A percentile compares a stretch with the other conserved stretches of the same genome.
These are phyloP conservation scores for Nicotiana obtusifolia DNA, from an alignment of 257 asterid genomes.

Conservation along the genomic window DNA sequence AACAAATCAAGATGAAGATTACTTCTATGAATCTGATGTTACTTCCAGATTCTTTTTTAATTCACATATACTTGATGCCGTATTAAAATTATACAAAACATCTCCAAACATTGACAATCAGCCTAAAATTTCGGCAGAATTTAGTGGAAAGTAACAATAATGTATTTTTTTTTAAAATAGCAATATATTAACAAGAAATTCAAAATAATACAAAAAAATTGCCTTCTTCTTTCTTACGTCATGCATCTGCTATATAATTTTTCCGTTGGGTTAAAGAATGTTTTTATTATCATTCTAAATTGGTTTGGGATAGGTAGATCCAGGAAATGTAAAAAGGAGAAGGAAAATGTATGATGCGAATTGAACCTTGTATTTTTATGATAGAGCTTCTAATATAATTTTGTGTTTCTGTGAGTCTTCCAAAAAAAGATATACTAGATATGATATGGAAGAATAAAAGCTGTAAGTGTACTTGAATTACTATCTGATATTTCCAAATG, in stretches of 20 bases:
- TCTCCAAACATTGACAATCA: neutral
- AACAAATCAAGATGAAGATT: neutral
- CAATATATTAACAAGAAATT: neutral
- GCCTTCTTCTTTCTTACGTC: neutral
- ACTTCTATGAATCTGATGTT: neutral
- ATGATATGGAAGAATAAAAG: too few relatives aligned
- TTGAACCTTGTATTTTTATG: too few relatives aligned
- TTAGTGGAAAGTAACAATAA: neutral
- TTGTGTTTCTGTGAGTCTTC: too few relatives aligned
- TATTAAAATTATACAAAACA: neutral
- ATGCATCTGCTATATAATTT: neutral
- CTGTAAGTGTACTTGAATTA: too few relatives aligned
- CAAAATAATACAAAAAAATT: too few relatives aligned
- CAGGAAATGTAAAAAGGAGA: neutral
- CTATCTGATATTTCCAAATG: too few relatives aligned
- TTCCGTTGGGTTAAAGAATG: neutral
- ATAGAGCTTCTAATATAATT: too few relatives aligned
- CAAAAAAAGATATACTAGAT: too few relatives aligned
- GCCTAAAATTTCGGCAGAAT: neutral
- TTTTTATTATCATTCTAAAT: neutral
- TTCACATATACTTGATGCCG: neutral
- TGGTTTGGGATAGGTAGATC: neutral
- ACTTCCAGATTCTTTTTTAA: neutral
- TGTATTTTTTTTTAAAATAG: neutral
- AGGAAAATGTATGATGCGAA: too few relatives aligned